phyloP scores from a whole-genome alignment of 495 filamentous ascomycete species.

The Annulohypoxylon maeteangense region DNA sequence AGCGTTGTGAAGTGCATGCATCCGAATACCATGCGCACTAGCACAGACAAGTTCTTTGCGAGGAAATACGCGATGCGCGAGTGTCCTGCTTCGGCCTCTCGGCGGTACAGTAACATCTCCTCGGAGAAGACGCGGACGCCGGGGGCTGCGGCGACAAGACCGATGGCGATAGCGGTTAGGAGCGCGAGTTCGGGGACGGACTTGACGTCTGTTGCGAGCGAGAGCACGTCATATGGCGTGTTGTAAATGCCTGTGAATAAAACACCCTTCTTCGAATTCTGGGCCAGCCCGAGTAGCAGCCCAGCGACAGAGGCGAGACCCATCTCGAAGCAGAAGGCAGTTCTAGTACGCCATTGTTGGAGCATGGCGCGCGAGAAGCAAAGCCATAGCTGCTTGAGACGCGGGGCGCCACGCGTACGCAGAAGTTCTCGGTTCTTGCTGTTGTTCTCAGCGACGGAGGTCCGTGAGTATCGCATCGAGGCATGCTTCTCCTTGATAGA shows the following conservation, averaged over 20 bases:
- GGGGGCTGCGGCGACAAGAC: conserved; percentile 64
- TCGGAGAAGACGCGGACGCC: conserved; percentile 67
- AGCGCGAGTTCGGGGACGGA: conserved; percentile 62
- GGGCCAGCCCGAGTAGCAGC: conserved; percentile 64
- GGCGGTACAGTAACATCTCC: conserved; percentile 63
- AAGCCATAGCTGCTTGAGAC: conserved; percentile 58
- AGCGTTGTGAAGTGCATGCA: conserved; percentile 66
- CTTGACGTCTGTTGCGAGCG: conserved; percentile 59
- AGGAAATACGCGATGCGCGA: conserved; percentile 65
- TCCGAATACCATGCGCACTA: conserved; percentile 61
- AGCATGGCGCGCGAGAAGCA: conserved; percentile 60
- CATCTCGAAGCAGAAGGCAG: conserved; percentile 64
- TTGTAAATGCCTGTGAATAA: conserved; percentile 64
- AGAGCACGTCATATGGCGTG: conserved; percentile 61
- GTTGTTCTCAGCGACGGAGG: conserved; percentile 43
- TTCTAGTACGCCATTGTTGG: conserved; percentile 64
- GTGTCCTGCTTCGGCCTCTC: conserved; percentile 65
- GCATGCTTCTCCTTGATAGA: conserved; percentile 34
- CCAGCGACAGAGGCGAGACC: conserved; percentile 61
- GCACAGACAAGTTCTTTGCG: conserved; percentile 62
- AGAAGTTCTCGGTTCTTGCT: conserved; percentile 44
- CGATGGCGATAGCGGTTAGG: conserved; percentile 62
- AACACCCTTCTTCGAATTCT: conserved; percentile 58
- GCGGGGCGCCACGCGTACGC: conserved; percentile 58
- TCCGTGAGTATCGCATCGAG: conserved; percentile 28